phyloP scores from a whole-genome alignment of 2,329 filamentous ascomycete genomes.

The Penicillium capsulatum region DNA sequence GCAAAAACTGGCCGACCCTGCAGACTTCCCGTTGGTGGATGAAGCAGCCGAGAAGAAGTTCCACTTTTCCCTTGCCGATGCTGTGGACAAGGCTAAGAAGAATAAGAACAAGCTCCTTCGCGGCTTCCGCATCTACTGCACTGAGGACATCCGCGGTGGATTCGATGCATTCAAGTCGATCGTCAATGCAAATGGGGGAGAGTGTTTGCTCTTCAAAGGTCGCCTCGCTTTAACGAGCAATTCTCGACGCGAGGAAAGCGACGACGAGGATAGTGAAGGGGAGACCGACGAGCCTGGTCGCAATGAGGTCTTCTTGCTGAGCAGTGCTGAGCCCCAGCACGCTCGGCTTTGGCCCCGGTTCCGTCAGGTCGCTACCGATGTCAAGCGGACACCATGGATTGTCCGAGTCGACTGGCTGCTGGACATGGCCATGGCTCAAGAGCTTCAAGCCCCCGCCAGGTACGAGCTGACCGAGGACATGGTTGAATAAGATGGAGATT shows the following conservation, averaged over 20 bases:
- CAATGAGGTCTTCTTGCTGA: slow-evolving; percentile 79
- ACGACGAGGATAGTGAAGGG: slow-evolving; percentile 43
- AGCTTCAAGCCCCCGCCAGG: slow-evolving; percentile 62
- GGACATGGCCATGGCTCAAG: slow-evolving; percentile 82
- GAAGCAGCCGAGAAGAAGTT: slow-evolving; percentile 67
- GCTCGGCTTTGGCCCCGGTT: slow-evolving; percentile 75
- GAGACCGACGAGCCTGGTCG: slow-evolving; percentile 59
- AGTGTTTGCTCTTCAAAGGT: slow-evolving; percentile 71
- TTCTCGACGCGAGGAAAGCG: slow-evolving; percentile 50
- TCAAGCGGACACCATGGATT: slow-evolving; percentile 74
- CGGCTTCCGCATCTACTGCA: slow-evolving; percentile 78
- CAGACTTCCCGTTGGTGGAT: slow-evolving; percentile 67
- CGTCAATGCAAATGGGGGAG: slow-evolving; percentile 81
- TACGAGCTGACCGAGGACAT: slow-evolving; percentile 48
- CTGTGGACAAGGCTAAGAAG: slow-evolving; percentile 65
- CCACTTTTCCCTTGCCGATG: slow-evolving; percentile 63
- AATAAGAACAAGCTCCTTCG: slow-evolving; percentile 74
- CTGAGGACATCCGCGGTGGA: slow-evolving; percentile 72
- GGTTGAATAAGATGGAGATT: slow-evolving; percentile 21
- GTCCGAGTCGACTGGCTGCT: slow-evolving; percentile 87
- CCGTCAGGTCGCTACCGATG: slow-evolving; percentile 68
- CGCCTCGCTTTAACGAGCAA: slow-evolving; percentile 65
- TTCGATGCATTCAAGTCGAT: slow-evolving; percentile 82
- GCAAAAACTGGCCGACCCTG: slow-evolving; percentile 59
- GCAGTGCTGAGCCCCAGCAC: slow-evolving; percentile 63